Conservation (phyloP, 352 stramenopile genomes). For the Globisporangium takayamanum region DNA sequence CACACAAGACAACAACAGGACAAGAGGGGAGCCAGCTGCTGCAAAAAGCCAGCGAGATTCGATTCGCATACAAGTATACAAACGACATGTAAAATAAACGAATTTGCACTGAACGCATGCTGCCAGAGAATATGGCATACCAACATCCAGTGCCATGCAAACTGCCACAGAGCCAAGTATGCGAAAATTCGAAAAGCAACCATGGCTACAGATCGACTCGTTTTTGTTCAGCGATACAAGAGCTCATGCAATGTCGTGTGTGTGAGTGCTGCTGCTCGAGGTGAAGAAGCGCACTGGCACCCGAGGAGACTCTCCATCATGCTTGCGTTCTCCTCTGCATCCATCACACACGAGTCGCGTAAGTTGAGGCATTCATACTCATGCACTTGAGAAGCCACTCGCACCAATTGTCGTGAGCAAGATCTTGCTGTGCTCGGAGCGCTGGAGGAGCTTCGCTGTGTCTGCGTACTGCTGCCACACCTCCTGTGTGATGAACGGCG, state of each 20-base stretch:
- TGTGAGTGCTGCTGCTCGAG: neutral
- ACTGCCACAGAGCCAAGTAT: too few relatives aligned
- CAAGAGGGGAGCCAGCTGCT: too few relatives aligned
- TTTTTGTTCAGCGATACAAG: too few relatives aligned
- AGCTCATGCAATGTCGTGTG: neutral
- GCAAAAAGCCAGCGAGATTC: too few relatives aligned
- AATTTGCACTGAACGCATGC: too few relatives aligned
- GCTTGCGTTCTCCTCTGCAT: conserved; percentile 77
- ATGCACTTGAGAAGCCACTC: neutral
- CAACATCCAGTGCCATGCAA: too few relatives aligned
- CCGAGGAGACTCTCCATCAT: conserved; percentile 86
- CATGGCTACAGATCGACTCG: too few relatives aligned
- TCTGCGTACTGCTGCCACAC: conserved; percentile 89
- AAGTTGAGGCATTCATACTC: neutral
- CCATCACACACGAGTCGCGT: neutral
- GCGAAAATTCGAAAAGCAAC: too few relatives aligned
- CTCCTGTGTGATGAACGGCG: conserved; percentile 92
- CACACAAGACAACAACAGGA: too few relatives aligned
- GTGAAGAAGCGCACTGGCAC: conserved; percentile 27
- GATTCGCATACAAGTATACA: too few relatives aligned
- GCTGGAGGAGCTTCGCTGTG: conserved; percentile 55
- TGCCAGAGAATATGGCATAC: too few relatives aligned
- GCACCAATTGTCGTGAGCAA: conserved; percentile 88
- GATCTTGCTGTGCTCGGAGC: conserved; percentile 53
- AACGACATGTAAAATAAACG: too few relatives aligned